These are phyloP conservation scores for Plasmodium vinckei DNA, from an alignment of 169 alveolate species.

Conservation along the genomic window DNA sequence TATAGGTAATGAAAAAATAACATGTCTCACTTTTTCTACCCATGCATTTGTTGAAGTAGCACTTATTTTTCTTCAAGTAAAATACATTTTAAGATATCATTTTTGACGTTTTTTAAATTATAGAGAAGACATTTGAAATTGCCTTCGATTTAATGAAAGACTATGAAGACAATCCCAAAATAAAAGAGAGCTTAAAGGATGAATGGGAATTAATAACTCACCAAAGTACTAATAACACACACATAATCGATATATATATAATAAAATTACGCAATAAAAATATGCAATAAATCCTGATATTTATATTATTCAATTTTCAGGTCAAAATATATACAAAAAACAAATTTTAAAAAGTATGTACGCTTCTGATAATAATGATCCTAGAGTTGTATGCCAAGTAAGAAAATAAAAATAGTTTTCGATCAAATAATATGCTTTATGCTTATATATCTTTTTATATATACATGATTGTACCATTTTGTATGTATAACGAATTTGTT, in stretches of 20 bases:
- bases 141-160: conserved; percentile 55
- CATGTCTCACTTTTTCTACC: not conserved
- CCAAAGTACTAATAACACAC: conserved; percentile 18
- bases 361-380: conserved; percentile 17
- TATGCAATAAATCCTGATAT: not conserved
- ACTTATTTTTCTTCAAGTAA: not conserved
- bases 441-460: not conserved
- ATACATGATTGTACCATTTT: too few relatives aligned
- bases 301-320: conserved; percentile 14
- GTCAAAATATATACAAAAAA: conserved; percentile 28
- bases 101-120: too few relatives aligned
- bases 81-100: too few relatives aligned
- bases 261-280: not conserved
- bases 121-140: conserved; percentile 69
- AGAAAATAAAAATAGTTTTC: not conserved
- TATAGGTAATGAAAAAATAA: conserved; percentile 15
- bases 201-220: conserved; percentile 64
- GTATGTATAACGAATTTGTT: too few relatives aligned
- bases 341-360: conserved; percentile 62
- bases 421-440: not conserved
- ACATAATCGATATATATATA: not conserved
- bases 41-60: not conserved
- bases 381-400: conserved; percentile 61
- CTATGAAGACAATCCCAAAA: not conserved
- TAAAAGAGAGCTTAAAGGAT: conserved; percentile 24